Evolutionary conservation across 75 land plant species (phyloP), one percentile per base, ranked within the genome.

Genomic region (Picea sitchensis): DNA sequence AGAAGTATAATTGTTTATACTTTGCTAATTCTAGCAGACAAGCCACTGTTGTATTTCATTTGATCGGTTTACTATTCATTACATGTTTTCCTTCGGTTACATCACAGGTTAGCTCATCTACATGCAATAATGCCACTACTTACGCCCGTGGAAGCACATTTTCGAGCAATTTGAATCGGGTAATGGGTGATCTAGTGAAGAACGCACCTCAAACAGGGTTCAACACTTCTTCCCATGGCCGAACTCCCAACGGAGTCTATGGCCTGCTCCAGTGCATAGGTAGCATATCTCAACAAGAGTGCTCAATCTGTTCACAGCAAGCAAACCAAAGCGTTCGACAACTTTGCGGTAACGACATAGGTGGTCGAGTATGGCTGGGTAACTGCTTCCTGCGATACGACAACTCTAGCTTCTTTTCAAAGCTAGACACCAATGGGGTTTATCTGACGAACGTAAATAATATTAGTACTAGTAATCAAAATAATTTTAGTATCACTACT

Each of bases 331-430:
- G 0, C n/a, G n/a, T 61, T 61, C 4, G n/a, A 61, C 3, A 15
- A 20, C 17, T 17, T 67, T 77, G 78, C 21, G 17, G 34, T 1
- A 58, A 31, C 18, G 9, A 5, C 13, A 34, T 59, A 0, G 78
- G 78, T 30, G 78, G 21, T 2, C 30, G 7, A 14, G 9, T 32
- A 5, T 61, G 59, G 59, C 9, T 0, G 6, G 9, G 8, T 15
- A 32, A 34, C 34, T 77, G 78, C 62, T 77, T 77, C 62, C 18
- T 77, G 78, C 78, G 78, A 14, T 77, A 77, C 32, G 78, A 77
- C 0, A 77, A 58, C 31, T 61, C 2, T 18, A 32, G 20, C 14
- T 77, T 58, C 63, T 26, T 77, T 67, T 67, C 71, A 34, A 5
- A 34, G 0, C 32, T 21, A 67, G 32, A 67, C 9, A 34, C 71